Percentiles rank a stretch among this genome's conserved stretches.
Evolutionary conservation across 345 rosid species (phyloP).

Genomic region (Hibiscus trionum): DNA sequence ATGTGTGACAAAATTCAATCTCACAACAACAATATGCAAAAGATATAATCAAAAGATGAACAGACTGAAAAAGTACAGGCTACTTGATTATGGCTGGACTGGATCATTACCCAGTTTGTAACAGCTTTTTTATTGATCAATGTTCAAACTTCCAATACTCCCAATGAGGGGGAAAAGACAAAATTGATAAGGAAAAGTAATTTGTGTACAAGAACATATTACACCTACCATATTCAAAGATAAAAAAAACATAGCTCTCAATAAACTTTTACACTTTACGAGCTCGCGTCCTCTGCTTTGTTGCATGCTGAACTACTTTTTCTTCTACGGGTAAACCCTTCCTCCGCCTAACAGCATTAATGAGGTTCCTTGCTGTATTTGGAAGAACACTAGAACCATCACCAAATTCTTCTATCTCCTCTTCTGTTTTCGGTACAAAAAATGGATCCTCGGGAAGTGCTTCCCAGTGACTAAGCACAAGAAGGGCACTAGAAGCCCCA

Average conservation of each 20-base stretch:
- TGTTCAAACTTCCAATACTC: neutral
- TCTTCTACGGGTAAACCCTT: constrained; percentile 87
- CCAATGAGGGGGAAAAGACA: neutral
- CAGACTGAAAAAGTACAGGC: neutral
- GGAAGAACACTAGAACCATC: constrained; percentile 84
- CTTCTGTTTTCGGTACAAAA: constrained; percentile 81
- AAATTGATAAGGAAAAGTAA: neutral
- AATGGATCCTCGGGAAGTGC: constrained; percentile 81
- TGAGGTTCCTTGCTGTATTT: constrained; percentile 77
- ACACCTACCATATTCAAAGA: neutral
- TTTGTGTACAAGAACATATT: neutral
- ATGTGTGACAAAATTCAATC: neutral
- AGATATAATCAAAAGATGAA: neutral
- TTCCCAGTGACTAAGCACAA: constrained; percentile 90
- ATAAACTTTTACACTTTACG: constrained; percentile 45
- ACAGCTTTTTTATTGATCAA: neutral
- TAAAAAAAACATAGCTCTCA: neutral
- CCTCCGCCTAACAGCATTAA: constrained; percentile 61
- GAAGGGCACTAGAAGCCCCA: constrained; percentile 83
- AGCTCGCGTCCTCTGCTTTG: constrained; percentile 80
- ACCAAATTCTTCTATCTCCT: constrained; percentile 68
- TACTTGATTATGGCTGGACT: neutral
- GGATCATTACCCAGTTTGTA: neutral
- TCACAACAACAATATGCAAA: neutral
- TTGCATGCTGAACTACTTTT: constrained; percentile 79